phyloP scores from a whole-genome alignment of 1,284 basidiomycete genomes.

The Ceratobasidium sp. region DNA sequence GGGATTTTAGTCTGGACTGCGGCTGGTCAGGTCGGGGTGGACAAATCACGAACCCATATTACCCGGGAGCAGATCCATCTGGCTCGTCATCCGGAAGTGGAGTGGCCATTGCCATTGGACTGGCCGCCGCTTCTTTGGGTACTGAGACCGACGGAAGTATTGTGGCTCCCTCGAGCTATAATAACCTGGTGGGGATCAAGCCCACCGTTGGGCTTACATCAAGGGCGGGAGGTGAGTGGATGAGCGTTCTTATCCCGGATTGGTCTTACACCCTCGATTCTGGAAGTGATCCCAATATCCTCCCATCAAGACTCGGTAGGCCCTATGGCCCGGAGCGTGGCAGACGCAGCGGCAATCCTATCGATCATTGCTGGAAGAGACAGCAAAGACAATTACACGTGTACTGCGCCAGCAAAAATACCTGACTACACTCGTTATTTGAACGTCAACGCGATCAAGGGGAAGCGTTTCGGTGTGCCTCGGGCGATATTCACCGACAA shows the following conservation, averaged over 20 bases:
- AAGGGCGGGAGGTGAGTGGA: slow-evolving; percentile 60
- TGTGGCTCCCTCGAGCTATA: slow-evolving; percentile 56
- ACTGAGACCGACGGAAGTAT: slow-evolving; percentile 58
- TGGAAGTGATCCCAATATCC: slow-evolving; percentile 68
- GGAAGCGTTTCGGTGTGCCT: slow-evolving; percentile 66
- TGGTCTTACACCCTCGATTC: too few species aligned
- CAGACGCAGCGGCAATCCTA: slow-evolving; percentile 66
- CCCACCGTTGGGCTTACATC: slow-evolving; percentile 67
- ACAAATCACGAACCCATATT: slow-evolving; percentile 66
- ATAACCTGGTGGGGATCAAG: slow-evolving; percentile 65
- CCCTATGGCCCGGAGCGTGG: slow-evolving; percentile 63
- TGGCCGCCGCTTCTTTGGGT: slow-evolving; percentile 51
- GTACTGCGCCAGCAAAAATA: slow-evolving; percentile 60
- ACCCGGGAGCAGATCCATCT: slow-evolving; percentile 64
- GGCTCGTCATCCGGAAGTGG: slow-evolving; percentile 71
- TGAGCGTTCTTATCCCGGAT: too few species aligned
- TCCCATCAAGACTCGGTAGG: slow-evolving; percentile 69
- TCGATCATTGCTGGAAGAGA: slow-evolving; percentile 64
- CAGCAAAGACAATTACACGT: slow-evolving; percentile 64
- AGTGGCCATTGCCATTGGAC: slow-evolving; percentile 65
- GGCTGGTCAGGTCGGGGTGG: slow-evolving; percentile 73
- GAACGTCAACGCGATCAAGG: slow-evolving; percentile 57
- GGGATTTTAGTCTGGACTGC: slow-evolving; percentile 61
- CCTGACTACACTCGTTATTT: slow-evolving; percentile 64
- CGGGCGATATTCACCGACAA: slow-evolving; percentile 39